phyloP scores from a whole-genome alignment of 306 rosid genomes.

The Biancaea sappan region DNA sequence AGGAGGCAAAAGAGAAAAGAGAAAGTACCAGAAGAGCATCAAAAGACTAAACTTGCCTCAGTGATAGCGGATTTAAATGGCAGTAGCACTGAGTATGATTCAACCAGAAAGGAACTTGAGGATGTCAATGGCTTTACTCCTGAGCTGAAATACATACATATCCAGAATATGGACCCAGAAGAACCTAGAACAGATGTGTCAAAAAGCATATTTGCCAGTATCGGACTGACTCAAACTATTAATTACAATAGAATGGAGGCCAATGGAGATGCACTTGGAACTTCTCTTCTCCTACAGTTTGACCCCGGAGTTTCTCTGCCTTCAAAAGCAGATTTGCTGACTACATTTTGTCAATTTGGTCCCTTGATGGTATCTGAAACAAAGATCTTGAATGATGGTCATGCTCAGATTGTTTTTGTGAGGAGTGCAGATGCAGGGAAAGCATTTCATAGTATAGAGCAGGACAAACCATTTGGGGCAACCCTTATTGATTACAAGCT shows the following conservation, averaged over 20 bases:
- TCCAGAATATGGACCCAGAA: conserved; percentile 44
- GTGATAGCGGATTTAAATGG: conserved; percentile 78
- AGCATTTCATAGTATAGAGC: conserved; percentile 61
- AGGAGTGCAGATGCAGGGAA: conserved; percentile 58
- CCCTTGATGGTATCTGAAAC: conserved; percentile 73
- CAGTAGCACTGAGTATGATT: conserved; percentile 41
- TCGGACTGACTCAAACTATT: conserved; percentile 29
- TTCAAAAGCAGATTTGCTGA: conserved; percentile 63
- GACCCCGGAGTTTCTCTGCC: conserved; percentile 61
- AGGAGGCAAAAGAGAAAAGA: conserved; percentile 38
- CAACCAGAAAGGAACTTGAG: conserved; percentile 39
- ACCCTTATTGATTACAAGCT: conserved; percentile 58
- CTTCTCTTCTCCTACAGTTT: conserved; percentile 68
- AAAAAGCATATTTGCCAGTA: conserved; percentile 32
- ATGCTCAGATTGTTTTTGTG: conserved; percentile 68
- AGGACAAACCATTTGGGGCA: conserved; percentile 58
- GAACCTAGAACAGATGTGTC: conserved; percentile 33
- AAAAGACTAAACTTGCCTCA: conserved; percentile 24
- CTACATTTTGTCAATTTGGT: conserved; percentile 73
- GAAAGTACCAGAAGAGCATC: conserved; percentile 33
- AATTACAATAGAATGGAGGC: conserved; percentile 35
- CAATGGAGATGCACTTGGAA: conserved; percentile 46
- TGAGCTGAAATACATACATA: conserved; percentile 40
- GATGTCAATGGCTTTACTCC: conserved; percentile 38
- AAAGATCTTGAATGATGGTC: conserved; percentile 44